phyloP scores from a whole-genome alignment of 257 asterid species.

The Anisodus tanguticus region DNA sequence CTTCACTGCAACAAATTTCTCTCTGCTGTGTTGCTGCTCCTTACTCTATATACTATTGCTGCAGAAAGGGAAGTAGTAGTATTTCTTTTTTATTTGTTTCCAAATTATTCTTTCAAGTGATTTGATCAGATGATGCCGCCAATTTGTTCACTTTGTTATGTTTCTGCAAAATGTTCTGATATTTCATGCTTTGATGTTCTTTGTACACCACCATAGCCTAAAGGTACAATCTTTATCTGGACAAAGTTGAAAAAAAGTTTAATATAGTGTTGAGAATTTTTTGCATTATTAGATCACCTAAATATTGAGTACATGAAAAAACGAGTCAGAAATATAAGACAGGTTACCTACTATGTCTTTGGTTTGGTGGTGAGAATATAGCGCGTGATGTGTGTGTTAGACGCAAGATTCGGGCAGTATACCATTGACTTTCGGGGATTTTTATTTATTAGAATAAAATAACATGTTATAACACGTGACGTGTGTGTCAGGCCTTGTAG shows the following conservation, averaged over 20 bases:
- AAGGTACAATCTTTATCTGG: neutral
- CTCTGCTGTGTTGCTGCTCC: neutral
- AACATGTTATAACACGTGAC: neutral
- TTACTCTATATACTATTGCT: neutral
- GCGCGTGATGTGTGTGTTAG: neutral
- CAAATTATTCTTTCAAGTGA: slow-evolving; percentile 27
- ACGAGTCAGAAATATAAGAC: too few relatives aligned
- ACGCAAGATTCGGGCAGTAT: neutral
- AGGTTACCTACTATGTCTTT: too few relatives aligned
- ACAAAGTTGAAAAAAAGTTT: neutral
- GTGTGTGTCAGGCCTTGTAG: too few relatives aligned
- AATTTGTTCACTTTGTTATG: slow-evolving; percentile 39
- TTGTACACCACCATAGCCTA: neutral
- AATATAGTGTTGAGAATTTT: neutral
- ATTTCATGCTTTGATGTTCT: neutral
- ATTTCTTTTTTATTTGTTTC: slow-evolving; percentile 34
- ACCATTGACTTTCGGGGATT: neutral
- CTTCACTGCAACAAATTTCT: slow-evolving; percentile 1
- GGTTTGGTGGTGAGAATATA: neutral
- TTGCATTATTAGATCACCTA: neutral
- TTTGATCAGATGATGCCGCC: slow-evolving; percentile 78
- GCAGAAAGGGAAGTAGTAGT: neutral
- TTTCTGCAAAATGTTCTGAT: neutral
- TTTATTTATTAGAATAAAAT: too few relatives aligned
- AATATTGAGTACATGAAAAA: too few relatives aligned